A percentile compares a stretch with the other conserved stretches of the same genome.
These are phyloP conservation scores for Phytopythium boreale DNA, from an alignment of 352 stramenopile species.

Conservation along the genomic window DNA sequence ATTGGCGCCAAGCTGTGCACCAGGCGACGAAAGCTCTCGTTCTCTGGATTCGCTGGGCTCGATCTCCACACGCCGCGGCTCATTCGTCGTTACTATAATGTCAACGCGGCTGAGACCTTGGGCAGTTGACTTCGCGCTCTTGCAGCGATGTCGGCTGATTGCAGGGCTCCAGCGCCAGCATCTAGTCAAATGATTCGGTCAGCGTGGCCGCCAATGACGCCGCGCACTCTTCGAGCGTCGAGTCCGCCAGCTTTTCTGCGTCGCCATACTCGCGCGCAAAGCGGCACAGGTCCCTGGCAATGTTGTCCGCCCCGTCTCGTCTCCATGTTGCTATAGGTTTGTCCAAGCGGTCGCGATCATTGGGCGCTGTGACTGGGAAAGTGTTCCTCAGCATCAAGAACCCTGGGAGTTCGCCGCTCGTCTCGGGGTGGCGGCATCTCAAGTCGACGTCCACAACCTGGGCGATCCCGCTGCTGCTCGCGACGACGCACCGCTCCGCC, in stretches of 20 bases:
- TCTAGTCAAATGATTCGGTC: constrained; percentile 33
- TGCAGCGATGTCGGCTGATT: background rate
- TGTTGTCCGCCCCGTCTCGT: constrained; percentile 30
- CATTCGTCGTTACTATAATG: too few species aligned
- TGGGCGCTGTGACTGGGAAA: constrained; percentile 7
- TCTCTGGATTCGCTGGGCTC: background rate
- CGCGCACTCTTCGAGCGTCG: constrained; percentile 10
- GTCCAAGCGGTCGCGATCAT: background rate
- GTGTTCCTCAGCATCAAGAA: constrained; percentile 44
- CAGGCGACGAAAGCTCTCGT: background rate
- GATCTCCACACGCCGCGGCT: too few species aligned
- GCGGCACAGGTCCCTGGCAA: constrained; percentile 40
- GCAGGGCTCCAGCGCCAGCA: constrained; percentile 28
- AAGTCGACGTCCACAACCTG: constrained; percentile 26
- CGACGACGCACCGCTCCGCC: constrained; percentile 12
- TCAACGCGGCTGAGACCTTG: too few species aligned
- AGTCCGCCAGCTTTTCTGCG: background rate
- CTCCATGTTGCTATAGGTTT: constrained; percentile 21
- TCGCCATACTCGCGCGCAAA: constrained; percentile 16
- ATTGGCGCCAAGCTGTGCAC: background rate
- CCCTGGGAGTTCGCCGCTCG: constrained; percentile 12
- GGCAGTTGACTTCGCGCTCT: background rate
- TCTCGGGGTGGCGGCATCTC: constrained; percentile 17
- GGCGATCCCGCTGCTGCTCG: constrained; percentile 22
- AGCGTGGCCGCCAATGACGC: constrained; percentile 19